These are phyloP conservation scores for Cucurbita maxima DNA, from an alignment of 306 rosid species.

Conservation along the genomic window DNA sequence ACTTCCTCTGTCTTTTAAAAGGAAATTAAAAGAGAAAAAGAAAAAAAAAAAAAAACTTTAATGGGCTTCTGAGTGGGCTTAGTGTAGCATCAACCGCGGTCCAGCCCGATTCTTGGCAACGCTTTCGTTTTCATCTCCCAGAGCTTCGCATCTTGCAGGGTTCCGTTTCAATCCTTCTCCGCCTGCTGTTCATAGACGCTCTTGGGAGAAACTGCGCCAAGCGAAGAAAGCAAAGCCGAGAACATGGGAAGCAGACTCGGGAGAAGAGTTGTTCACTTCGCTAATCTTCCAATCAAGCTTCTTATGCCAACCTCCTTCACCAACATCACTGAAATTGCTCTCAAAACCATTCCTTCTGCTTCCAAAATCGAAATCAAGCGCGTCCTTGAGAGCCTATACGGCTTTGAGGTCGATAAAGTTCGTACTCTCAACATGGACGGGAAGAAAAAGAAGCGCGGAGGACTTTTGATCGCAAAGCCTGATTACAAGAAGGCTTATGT, in stretches of 20 bases:
- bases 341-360: conserved; percentile 70
- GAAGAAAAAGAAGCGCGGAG: conserved; percentile 58
- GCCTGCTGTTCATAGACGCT: background rate
- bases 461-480: conserved; percentile 42
- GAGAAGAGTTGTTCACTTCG: conserved; percentile 40
- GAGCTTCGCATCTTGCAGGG: too few species aligned
- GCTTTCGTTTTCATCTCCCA: too few species aligned
- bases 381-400: conserved; percentile 27
- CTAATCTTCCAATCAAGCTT: conserved; percentile 50
- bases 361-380: conserved; percentile 74
- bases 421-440: conserved; percentile 75
- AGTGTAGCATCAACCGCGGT: too few species aligned
- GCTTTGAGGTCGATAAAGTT: conserved; percentile 62
- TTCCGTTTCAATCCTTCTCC: too few species aligned
- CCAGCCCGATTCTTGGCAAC: too few species aligned
- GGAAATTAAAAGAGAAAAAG: too few species aligned
- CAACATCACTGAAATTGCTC: conserved; percentile 47
- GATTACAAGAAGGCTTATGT: conserved; percentile 85
- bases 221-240: background rate
- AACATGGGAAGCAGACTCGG: conserved; percentile 55
- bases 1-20: too few species aligned
- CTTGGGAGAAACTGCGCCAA: background rate
- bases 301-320: conserved; percentile 46
- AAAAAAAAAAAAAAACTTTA: too few species aligned
- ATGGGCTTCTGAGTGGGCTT: too few species aligned